A percentile compares a stretch with the other conserved stretches of the same genome.
phyloP scores from a whole-genome alignment of 2,329 filamentous ascomycete species.

The Alternaria metachromatica region DNA sequence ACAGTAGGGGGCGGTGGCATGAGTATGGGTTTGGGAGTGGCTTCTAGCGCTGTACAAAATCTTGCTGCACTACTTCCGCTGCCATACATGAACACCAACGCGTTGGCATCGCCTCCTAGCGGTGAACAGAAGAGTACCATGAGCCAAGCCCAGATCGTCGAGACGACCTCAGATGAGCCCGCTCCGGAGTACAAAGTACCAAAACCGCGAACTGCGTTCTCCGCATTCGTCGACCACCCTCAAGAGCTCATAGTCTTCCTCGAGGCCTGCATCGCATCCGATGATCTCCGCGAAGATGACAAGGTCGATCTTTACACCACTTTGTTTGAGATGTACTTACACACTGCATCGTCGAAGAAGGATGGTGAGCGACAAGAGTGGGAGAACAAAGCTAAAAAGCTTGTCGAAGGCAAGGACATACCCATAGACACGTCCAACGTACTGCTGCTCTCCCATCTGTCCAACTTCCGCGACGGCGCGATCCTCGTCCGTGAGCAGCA shows the following conservation, averaged over 20 bases:
- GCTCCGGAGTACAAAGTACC: constrained; percentile 75
- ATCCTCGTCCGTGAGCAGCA: constrained; percentile 93
- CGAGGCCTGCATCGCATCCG: constrained; percentile 81
- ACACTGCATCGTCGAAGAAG: constrained; percentile 80
- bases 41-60: constrained; percentile 82
- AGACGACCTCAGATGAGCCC: constrained; percentile 60
- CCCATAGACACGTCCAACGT: constrained; percentile 96
- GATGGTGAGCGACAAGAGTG: constrained; percentile 76
- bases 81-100: constrained; percentile 78
- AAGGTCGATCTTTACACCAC: constrained; percentile 91
- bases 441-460: constrained; percentile 87
- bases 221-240: constrained; percentile 92
- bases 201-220: constrained; percentile 87
- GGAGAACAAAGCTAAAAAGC: constrained; percentile 87
- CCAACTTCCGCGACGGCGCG: constrained; percentile 87
- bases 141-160: constrained; percentile 61
- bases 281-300: constrained; percentile 74
- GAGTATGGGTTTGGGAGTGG: constrained; percentile 53
- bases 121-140: constrained; percentile 60
- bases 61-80: constrained; percentile 82
- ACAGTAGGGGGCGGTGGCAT: constrained; percentile 51
- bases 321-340: constrained; percentile 96
- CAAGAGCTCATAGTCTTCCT: constrained; percentile 92
- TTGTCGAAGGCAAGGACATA: constrained; percentile 79
- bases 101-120: constrained; percentile 61